These are phyloP conservation scores for Ceratobasidium theobromae DNA, from an alignment of 1,284 basidiomycete species.

Conservation along the genomic window DNA sequence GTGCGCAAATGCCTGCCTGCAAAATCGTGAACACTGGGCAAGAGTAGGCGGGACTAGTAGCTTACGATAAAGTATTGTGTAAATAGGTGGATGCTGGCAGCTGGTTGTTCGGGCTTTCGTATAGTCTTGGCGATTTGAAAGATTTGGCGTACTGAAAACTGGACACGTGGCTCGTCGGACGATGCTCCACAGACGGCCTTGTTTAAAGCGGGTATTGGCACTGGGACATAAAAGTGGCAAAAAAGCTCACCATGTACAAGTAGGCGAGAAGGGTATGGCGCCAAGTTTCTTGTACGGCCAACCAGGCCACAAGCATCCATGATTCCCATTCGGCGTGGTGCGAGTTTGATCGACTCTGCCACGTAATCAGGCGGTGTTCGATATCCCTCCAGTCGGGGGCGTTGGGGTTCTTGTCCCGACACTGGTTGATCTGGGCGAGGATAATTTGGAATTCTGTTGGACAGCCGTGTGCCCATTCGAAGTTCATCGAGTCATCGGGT, in stretches of 20 bases:
- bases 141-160: constrained; percentile 1
- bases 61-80: constrained; percentile 16
- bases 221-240: not conserved
- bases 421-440: constrained; percentile 7
- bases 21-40: not conserved
- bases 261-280: constrained; percentile 6
- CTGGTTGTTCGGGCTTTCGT: not conserved
- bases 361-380: not conserved
- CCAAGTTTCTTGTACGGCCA: constrained; percentile 22
- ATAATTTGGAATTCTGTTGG: not conserved
- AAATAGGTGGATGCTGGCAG: not conserved
- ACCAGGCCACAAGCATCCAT: not conserved
- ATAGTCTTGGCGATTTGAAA: not conserved
- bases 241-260: constrained; percentile 10
- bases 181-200: not conserved
- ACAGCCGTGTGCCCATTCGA: constrained; percentile 3
- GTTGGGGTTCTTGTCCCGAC: not conserved
- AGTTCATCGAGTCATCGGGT: not conserved
- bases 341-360: not conserved
- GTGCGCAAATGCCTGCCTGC: constrained; percentile 13
- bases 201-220: not conserved
- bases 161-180: constrained; percentile 2
- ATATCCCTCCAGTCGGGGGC: not conserved
- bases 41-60: not conserved
- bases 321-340: not conserved